These are phyloP conservation scores for Fonsecaea erecta DNA, from an alignment of 2,329 filamentous ascomycete genomes.

Conservation along the genomic window DNA sequence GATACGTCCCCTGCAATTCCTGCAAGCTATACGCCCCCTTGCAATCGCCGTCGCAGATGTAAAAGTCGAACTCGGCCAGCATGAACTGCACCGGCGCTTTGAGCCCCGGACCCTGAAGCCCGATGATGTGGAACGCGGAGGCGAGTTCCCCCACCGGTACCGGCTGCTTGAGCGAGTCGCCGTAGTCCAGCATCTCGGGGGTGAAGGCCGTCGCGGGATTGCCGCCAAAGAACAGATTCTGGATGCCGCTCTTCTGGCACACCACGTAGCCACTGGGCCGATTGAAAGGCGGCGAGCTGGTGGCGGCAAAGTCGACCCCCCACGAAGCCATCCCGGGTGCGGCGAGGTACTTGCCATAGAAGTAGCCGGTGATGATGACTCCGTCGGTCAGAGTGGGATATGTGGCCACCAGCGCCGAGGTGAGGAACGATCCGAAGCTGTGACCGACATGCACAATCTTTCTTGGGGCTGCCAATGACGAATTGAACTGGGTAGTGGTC, in stretches of 20 bases:
- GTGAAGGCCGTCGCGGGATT: slow-evolving; percentile 31
- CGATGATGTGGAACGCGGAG: slow-evolving; percentile 35
- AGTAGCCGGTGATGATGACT: slow-evolving; percentile 47
- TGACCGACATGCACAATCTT: slow-evolving; percentile 46
- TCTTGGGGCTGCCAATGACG: slow-evolving; percentile 36
- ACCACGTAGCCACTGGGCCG: slow-evolving; percentile 25
- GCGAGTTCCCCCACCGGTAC: slow-evolving; percentile 32
- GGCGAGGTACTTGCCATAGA: slow-evolving; percentile 38
- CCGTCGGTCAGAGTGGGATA: slow-evolving; percentile 45
- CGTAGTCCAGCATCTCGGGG: slow-evolving; percentile 30
- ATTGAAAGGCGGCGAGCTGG: slow-evolving; percentile 14
- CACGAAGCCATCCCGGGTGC: slow-evolving; percentile 24
- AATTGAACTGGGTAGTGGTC: slow-evolving; percentile 25
- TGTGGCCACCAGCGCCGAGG: slow-evolving; percentile 40
- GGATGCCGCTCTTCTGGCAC: slow-evolving; percentile 30
- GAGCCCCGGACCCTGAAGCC: slow-evolving; percentile 38
- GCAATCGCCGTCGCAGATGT: slow-evolving; percentile 47
- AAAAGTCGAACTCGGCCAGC: slow-evolving; percentile 43
- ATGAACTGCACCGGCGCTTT: slow-evolving; percentile 44
- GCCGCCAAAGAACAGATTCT: slow-evolving; percentile 33
- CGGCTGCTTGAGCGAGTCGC: slow-evolving; percentile 32
- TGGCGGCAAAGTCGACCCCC: slow-evolving; percentile 24
- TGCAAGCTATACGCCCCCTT: slow-evolving; percentile 35
- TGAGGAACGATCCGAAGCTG: slow-evolving; percentile 45
- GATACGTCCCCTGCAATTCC: slow-evolving; percentile 37